These are phyloP conservation scores for Eucalyptus cloeziana DNA, from an alignment of 345 rosid species.

Conservation along the genomic window DNA sequence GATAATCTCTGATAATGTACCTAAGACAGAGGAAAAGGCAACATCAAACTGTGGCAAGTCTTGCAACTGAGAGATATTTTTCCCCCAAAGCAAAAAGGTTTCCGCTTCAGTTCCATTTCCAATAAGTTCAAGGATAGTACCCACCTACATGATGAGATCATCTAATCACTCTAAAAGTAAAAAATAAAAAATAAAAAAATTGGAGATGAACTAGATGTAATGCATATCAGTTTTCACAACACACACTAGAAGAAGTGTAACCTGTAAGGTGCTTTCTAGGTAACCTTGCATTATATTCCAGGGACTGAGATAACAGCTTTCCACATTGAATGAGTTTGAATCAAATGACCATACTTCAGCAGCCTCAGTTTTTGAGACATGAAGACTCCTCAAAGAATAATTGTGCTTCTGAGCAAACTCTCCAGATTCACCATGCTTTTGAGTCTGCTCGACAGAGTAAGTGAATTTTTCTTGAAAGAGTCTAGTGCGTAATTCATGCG, in stretches of 20 bases:
- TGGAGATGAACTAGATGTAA: neutral
- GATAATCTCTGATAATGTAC: slow-evolving; percentile 12
- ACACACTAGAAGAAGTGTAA: neutral
- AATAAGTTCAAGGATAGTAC: slow-evolving; percentile 50
- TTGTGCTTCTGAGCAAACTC: slow-evolving; percentile 19
- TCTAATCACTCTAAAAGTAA: neutral
- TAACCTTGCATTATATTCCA: slow-evolving; percentile 82
- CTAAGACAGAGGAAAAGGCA: slow-evolving; percentile 70
- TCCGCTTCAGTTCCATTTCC: slow-evolving; percentile 86
- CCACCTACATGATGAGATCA: slow-evolving; percentile 37
- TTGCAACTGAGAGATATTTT: slow-evolving; percentile 48
- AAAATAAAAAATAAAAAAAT: neutral
- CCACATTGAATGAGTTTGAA: slow-evolving; percentile 20
- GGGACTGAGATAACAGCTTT: slow-evolving; percentile 58
- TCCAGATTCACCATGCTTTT: slow-evolving; percentile 24
- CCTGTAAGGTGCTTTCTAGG: slow-evolving; percentile 95
- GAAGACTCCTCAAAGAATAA: slow-evolving; percentile 25
- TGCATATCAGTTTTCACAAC: neutral
- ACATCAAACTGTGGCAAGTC: slow-evolving; percentile 45
- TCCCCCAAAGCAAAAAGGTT: slow-evolving; percentile 67
- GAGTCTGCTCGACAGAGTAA: slow-evolving; percentile 45
- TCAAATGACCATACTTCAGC: slow-evolving; percentile 49
- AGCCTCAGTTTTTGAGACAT: slow-evolving; percentile 30
- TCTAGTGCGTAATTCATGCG: slow-evolving; percentile 52
- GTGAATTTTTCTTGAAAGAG: slow-evolving; percentile 64